Conservation (phyloP, 1,139 yeast genomes). For the Lodderomyces parapsilosis region DNA sequence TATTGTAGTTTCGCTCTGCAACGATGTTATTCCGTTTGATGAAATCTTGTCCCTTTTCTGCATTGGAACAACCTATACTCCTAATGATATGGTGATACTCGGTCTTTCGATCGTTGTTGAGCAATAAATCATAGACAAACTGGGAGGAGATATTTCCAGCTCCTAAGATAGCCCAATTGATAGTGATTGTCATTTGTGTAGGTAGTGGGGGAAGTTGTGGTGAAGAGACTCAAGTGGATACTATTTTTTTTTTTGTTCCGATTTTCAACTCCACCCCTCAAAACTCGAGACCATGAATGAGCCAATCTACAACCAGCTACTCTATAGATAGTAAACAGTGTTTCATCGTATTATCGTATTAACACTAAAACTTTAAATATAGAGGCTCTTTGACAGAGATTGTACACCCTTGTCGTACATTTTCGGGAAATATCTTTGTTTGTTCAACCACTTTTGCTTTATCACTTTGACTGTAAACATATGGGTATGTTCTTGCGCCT, state of each 20-base stretch:
- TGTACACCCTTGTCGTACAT: conserved; percentile 22
- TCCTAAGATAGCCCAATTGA: conserved; percentile 46
- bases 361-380: conserved; percentile 27
- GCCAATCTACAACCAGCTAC: background rate
- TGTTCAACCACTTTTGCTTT: conserved; percentile 22
- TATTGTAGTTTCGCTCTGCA: conserved; percentile 19
- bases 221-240: background rate
- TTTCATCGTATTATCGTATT: background rate
- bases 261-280: background rate
- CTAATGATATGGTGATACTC: conserved; percentile 26
- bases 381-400: conserved; percentile 26
- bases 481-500: conserved; percentile 4
- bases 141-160: conserved; percentile 45
- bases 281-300: background rate
- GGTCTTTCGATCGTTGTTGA: conserved; percentile 24
- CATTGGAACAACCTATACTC: conserved; percentile 32
- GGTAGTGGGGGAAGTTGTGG: background rate
- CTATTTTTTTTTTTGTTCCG: background rate
- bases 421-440: conserved; percentile 19
- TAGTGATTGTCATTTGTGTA: conserved; percentile 16
- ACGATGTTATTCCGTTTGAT: conserved; percentile 17
- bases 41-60: conserved; percentile 27
- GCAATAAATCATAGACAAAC: conserved; percentile 36
- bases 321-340: background rate
- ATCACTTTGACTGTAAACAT: conserved; percentile 19